These are phyloP conservation scores for Funneliformis mosseae DNA, from an alignment of 192 early-diverging fungal genomes.

Conservation along the genomic window DNA sequence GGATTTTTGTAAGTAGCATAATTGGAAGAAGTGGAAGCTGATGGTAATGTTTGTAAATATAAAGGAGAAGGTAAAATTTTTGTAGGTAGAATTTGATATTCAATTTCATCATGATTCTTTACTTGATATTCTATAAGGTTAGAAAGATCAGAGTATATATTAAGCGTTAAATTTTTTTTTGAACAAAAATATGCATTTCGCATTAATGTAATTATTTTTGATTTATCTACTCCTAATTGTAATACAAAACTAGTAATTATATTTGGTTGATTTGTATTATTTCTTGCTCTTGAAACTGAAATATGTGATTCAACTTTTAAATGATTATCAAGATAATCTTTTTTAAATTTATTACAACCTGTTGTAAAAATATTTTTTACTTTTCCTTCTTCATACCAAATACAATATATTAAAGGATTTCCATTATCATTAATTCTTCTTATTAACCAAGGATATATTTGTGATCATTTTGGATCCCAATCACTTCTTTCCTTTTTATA, in stretches of 20 bases:
- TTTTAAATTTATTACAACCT: too few relatives aligned
- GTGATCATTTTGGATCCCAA: too few relatives aligned
- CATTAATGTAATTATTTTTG: background rate
- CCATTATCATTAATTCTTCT: background rate
- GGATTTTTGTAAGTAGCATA: too few relatives aligned
- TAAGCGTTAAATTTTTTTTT: background rate
- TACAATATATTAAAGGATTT: background rate
- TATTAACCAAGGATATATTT: background rate
- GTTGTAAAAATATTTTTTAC: too few relatives aligned
- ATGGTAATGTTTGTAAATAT: background rate
- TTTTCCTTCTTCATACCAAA: too few relatives aligned
- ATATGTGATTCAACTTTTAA: too few relatives aligned
- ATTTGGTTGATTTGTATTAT: background rate
- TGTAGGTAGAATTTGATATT: background rate
- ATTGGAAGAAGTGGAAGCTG: background rate
- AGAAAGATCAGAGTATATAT: background rate
- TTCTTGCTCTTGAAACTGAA: too few relatives aligned
- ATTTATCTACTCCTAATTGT: background rate
- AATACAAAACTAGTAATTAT: background rate
- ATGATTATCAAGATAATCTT: too few relatives aligned
- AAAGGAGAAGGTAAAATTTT: background rate
- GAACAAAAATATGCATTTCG: background rate
- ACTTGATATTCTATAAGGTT: background rate
- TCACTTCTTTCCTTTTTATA: background rate
- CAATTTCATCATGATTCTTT: background rate